phyloP scores from a whole-genome alignment of 164 flowering plant species.

The Hamamelis virginiana region DNA sequence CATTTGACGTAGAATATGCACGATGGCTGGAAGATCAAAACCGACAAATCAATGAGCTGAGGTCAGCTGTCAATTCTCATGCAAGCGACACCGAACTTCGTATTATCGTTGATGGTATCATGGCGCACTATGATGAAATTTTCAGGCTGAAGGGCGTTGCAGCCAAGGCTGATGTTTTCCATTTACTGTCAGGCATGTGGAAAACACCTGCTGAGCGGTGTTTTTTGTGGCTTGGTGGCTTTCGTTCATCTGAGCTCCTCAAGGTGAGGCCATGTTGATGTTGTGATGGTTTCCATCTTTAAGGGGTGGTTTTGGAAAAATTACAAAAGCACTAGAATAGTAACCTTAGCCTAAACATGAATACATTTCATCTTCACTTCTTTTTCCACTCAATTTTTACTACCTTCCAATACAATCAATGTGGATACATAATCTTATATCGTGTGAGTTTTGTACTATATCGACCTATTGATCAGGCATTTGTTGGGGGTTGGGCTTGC shows the following conservation, averaged over 20 bases:
- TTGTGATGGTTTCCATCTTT: background rate
- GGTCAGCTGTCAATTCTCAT: constrained; percentile 50
- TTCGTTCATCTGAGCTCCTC: constrained; percentile 54
- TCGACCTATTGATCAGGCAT: background rate
- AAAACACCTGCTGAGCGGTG: constrained; percentile 62
- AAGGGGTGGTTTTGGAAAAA: background rate
- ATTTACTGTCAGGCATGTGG: constrained; percentile 59
- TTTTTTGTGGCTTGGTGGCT: constrained; percentile 59
- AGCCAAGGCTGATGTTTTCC: constrained; percentile 57
- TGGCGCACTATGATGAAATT: constrained; percentile 52
- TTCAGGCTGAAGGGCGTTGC: constrained; percentile 48
- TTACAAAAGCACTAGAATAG: background rate
- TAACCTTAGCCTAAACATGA: too few species aligned
- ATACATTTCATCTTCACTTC: too few species aligned
- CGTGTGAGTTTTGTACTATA: too few species aligned
- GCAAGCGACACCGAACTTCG: constrained; percentile 53
- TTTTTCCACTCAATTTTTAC: too few species aligned
- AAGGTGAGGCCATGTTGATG: constrained; percentile 31
- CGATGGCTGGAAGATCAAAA: constrained; percentile 54
- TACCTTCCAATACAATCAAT: too few species aligned
- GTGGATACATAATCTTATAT: too few species aligned
- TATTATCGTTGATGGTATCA: constrained; percentile 38
- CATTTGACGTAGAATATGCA: constrained; percentile 53
- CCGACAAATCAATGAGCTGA: constrained; percentile 44
- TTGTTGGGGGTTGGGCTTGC: background rate